A percentile compares a stretch with the other conserved stretches of the same genome.
These are phyloP conservation scores for Penicillium psychrofluorescens DNA, from an alignment of 495 filamentous ascomycete species.

Conservation along the genomic window DNA sequence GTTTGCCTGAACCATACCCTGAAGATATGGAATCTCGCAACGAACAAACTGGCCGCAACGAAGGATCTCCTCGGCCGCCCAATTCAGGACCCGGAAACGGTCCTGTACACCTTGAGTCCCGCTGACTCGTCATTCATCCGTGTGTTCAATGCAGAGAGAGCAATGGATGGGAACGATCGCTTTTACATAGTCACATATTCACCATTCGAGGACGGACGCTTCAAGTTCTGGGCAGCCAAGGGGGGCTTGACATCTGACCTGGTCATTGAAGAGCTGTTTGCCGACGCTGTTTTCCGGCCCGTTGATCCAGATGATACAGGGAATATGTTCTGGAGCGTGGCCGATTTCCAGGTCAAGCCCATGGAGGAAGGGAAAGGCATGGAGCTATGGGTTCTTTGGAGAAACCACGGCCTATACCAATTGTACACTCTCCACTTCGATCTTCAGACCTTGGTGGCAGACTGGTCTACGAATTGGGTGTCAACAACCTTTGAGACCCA, in stretches of 20 bases:
- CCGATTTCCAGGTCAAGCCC: conserved; percentile 67
- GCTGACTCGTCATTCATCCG: conserved; percentile 62
- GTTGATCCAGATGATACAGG: conserved; percentile 58
- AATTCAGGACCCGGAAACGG: conserved; percentile 47
- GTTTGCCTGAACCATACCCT: conserved; percentile 81
- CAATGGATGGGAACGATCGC: conserved; percentile 48
- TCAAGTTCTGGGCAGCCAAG: conserved; percentile 88
- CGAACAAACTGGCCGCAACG: conserved; percentile 62
- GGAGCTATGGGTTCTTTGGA: conserved; percentile 82
- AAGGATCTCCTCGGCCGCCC: conserved; percentile 61
- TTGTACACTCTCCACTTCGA: conserved; percentile 59
- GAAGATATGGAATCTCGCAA: conserved; percentile 75
- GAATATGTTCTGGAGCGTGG: conserved; percentile 78
- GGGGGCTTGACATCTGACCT: conserved; percentile 54
- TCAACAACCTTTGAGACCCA: conserved; percentile 59
- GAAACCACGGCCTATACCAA: conserved; percentile 70
- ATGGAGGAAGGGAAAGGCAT: conserved; percentile 44
- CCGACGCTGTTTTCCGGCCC: conserved; percentile 55
- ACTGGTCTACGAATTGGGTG: conserved; percentile 69
- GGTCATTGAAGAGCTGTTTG: conserved; percentile 63
- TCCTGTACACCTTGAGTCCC: conserved; percentile 71
- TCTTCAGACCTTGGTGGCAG: conserved; percentile 38
- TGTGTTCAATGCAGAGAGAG: conserved; percentile 53
- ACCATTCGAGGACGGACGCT: conserved; percentile 75
- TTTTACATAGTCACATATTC: conserved; percentile 81